Evolutionary conservation across 2,329 filamentous ascomycete genomes (phyloP).

Genomic region (Botryotinia calthae): DNA sequence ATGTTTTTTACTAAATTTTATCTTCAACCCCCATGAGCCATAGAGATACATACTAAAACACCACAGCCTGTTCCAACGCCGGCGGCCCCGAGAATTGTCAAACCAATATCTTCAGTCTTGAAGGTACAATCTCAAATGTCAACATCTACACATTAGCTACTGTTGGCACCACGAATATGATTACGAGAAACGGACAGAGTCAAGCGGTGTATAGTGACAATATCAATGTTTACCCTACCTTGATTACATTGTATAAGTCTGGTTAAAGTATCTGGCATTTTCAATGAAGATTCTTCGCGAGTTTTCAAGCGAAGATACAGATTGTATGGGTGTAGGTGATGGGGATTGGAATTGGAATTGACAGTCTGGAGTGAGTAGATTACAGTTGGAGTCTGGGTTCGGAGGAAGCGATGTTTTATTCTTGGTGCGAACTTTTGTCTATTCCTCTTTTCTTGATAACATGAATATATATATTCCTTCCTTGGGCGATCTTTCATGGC

Average conservation of each 20-base stretch:
- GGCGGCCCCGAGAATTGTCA: constrained; percentile 28
- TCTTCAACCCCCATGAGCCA: background rate
- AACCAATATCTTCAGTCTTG: constrained; percentile 28
- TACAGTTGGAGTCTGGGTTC: background rate
- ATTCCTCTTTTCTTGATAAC: background rate
- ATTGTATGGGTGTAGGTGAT: background rate
- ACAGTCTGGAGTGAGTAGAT: background rate
- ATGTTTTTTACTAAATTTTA: background rate
- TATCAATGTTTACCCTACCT: constrained; percentile 23
- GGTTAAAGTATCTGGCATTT: background rate
- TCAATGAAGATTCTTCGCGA: background rate
- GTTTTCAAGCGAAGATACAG: background rate
- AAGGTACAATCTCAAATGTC: constrained; percentile 24
- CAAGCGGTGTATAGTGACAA: constrained; percentile 25
- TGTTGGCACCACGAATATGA: constrained; percentile 30
- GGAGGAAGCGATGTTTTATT: background rate
- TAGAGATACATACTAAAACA: background rate
- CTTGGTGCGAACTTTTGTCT: background rate
- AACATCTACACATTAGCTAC: constrained; percentile 30
- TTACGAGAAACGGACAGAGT: constrained; percentile 24
- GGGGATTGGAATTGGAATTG: background rate
- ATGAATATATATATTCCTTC: background rate
- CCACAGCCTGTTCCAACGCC: constrained; percentile 24
- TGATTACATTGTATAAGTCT: constrained; percentile 17
- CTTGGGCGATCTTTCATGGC: background rate